A percentile compares a stretch with the other conserved stretches of the same genome.
phyloP scores from a whole-genome alignment of 2,329 filamentous ascomycete genomes.

The Shiraia bambusicola region DNA sequence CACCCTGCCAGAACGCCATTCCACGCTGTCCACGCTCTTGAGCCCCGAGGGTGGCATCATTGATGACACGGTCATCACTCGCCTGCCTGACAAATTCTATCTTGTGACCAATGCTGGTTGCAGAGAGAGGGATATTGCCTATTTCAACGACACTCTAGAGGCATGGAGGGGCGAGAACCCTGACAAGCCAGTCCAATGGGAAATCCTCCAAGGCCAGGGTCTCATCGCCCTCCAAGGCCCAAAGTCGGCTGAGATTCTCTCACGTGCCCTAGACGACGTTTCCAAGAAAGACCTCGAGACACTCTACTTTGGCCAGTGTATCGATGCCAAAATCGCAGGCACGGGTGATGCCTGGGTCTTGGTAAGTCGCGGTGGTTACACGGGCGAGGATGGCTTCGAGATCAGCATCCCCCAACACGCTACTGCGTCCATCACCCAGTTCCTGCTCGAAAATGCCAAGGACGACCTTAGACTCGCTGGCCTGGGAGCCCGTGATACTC shows the following conservation, averaged over 20 bases:
- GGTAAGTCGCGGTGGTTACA: conserved; percentile 89
- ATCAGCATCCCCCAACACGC: conserved; percentile 75
- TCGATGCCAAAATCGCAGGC: conserved; percentile 63
- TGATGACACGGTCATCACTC: conserved; percentile 89
- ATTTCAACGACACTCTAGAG: conserved; percentile 69
- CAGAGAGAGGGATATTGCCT: conserved; percentile 81
- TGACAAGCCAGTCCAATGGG: conserved; percentile 61
- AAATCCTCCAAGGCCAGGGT: conserved; percentile 70
- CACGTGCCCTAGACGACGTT: conserved; percentile 59
- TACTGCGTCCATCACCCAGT: conserved; percentile 66
- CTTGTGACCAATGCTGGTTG: conserved; percentile 95
- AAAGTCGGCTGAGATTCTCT: conserved; percentile 68
- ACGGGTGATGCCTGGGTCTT: conserved; percentile 62
- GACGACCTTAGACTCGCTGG: conserved; percentile 79
- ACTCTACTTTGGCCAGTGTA: conserved; percentile 80
- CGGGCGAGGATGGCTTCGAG: conserved; percentile 97
- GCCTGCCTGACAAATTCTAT: conserved; percentile 70
- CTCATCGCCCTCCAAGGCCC: conserved; percentile 91
- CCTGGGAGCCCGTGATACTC: conserved; percentile 84
- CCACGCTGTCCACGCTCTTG: conserved; percentile 81
- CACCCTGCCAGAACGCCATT: conserved; percentile 65
- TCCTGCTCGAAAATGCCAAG: conserved; percentile 62
- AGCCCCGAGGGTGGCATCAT: conserved; percentile 79
- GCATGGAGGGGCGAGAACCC: conserved; percentile 45
- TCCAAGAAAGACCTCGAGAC: conserved; percentile 49